Evolutionary conservation across 352 stramenopile genomes (phyloP).

Genomic region (Phytophthora fragariae): DNA sequence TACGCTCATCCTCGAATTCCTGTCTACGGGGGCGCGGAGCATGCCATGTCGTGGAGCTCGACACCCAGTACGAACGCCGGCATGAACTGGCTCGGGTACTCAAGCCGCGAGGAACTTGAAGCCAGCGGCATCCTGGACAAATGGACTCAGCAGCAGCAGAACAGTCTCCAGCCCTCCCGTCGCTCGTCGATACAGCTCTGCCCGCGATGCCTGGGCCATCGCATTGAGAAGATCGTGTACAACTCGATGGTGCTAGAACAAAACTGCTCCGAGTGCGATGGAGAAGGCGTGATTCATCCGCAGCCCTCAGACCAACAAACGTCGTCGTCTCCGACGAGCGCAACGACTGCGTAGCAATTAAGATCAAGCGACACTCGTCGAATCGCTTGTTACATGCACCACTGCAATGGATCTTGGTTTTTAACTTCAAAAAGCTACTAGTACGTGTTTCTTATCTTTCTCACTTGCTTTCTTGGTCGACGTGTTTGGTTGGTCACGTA

Average conservation of each 20-base stretch:
- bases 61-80: not conserved
- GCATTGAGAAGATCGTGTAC: slow-evolving; percentile 66
- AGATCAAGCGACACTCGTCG: not conserved
- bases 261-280: slow-evolving; percentile 62
- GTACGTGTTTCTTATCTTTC: slow-evolving; percentile 18
- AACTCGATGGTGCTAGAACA: slow-evolving; percentile 61
- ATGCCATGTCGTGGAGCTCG: slow-evolving; percentile 24
- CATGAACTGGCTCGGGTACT: slow-evolving; percentile 18
- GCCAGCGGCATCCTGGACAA: slow-evolving; percentile 36
- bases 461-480: slow-evolving; percentile 4
- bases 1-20: slow-evolving; percentile 6
- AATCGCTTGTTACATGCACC: too few relatives aligned
- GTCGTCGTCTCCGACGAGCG: not conserved
- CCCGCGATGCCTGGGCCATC: slow-evolving; percentile 59
- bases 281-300: slow-evolving; percentile 53
- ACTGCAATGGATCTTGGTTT: not conserved
- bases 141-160: slow-evolving; percentile 28
- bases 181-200: slow-evolving; percentile 51
- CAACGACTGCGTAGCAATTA: slow-evolving; percentile 3
- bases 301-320: not conserved
- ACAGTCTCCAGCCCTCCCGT: slow-evolving; percentile 2
- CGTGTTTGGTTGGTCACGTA: slow-evolving; percentile 28
- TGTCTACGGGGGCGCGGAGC: not conserved
- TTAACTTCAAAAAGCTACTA: slow-evolving; percentile 23
- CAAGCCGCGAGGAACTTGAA: slow-evolving; percentile 32